Percentiles rank a stretch among this genome's conserved stretches.
phyloP scores from a whole-genome alignment of 768 basidiomycete genomes.

The Amanita fuliginea region DNA sequence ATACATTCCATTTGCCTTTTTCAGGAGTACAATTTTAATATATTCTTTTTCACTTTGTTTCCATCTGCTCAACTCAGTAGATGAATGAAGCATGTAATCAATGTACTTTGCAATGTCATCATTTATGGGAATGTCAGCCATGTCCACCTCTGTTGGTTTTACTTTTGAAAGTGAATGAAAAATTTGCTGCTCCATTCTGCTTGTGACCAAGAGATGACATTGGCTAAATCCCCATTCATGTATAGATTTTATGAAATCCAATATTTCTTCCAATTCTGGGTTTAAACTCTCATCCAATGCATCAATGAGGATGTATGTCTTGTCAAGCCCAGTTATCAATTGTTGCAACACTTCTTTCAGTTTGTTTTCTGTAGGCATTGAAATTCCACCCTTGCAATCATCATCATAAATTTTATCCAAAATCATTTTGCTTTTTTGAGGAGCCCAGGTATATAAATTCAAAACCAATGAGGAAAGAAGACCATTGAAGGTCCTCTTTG shows the following conservation, averaged over 20 bases:
- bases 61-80: not conserved
- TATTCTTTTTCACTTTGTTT: not conserved
- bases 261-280: not conserved
- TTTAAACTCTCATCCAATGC: not conserved
- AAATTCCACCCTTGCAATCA: too few relatives aligned
- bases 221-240: not conserved
- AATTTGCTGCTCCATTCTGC: not conserved
- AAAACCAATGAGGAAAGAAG: too few relatives aligned
- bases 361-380: too few relatives aligned
- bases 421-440: too few relatives aligned
- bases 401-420: too few relatives aligned
- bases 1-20: not conserved
- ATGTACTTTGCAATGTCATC: too few relatives aligned
- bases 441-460: too few relatives aligned
- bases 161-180: not conserved
- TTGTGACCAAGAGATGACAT: not conserved
- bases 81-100: not conserved
- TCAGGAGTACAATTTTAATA: not conserved
- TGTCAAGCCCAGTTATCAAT: not conserved
- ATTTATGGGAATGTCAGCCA: not conserved
- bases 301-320: too few relatives aligned
- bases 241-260: too few relatives aligned
- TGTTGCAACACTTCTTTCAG: too few relatives aligned
- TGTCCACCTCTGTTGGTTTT: not conserved
- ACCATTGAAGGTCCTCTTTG: too few relatives aligned